These are phyloP conservation scores for Hamamelis virginiana DNA, from an alignment of 164 flowering plant species.

Conservation along the genomic window DNA sequence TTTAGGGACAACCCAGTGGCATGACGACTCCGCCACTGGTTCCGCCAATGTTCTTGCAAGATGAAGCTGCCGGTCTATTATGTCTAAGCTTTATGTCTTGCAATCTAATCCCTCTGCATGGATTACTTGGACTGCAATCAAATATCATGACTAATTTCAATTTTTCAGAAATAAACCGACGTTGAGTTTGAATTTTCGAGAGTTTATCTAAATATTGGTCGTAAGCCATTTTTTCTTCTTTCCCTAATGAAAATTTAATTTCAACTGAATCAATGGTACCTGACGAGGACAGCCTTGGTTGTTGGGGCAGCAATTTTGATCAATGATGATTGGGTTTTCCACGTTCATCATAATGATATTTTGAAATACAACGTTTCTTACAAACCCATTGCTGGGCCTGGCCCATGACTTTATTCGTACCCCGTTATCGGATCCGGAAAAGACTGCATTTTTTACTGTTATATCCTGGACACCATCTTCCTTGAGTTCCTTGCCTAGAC, in stretches of 20 bases:
- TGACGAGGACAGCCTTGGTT: constrained; percentile 23
- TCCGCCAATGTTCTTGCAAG: constrained; percentile 3
- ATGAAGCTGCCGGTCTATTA: constrained; percentile 6
- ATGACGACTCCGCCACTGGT: background rate
- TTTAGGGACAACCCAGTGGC: background rate
- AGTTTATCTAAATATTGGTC: no score
- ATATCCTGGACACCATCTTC: constrained; percentile 31
- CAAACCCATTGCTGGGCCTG: constrained; percentile 25
- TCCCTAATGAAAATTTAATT: background rate
- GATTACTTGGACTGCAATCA: constrained; percentile 7
- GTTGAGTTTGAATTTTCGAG: no score
- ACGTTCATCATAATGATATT: constrained; percentile 25
- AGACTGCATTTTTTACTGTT: constrained; percentile 18
- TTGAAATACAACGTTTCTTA: constrained; percentile 14
- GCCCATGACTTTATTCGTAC: constrained; percentile 35
- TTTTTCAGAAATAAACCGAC: no score
- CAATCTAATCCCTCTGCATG: background rate
- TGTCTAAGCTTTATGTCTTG: constrained; percentile 9
- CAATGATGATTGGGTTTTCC: constrained; percentile 31
- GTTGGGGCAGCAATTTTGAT: constrained; percentile 32
- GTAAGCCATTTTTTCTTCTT: no score
- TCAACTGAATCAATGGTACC: constrained; percentile 3
- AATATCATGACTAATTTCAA: background rate
- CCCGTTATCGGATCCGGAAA: constrained; percentile 30
- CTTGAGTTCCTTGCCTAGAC: constrained; percentile 20